A percentile compares a stretch with the other conserved stretches of the same genome.
phyloP scores from a whole-genome alignment of 331 rosid genomes.

The Rhamnella rubrinervis region DNA sequence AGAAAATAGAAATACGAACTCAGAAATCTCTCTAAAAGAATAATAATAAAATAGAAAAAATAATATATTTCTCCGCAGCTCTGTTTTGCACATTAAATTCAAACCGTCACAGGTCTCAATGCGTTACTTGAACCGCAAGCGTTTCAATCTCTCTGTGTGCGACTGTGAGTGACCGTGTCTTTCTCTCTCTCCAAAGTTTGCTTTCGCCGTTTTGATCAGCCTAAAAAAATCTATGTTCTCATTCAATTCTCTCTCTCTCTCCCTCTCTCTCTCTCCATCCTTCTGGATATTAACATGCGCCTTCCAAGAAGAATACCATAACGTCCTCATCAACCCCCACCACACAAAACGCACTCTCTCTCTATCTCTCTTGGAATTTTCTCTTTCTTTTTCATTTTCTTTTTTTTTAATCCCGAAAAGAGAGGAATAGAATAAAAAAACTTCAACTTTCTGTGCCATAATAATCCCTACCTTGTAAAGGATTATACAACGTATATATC shows the following conservation, averaged over 20 bases:
- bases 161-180: no score
- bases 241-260: not conserved
- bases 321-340: constrained; percentile 12
- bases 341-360: constrained; percentile 3
- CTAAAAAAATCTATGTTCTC: not conserved
- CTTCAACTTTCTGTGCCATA: no score
- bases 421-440: no score
- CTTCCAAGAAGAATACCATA: not conserved
- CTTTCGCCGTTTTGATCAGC: constrained; percentile 11
- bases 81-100: constrained; percentile 11
- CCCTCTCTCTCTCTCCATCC: not conserved
- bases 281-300: constrained; percentile 3
- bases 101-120: constrained; percentile 16
- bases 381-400: no score
- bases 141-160: not conserved
- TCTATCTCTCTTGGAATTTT: not conserved
- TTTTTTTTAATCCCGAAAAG: not conserved
- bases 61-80: no score
- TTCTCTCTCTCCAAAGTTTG: not conserved
- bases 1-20: no score
- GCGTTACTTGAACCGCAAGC: constrained; percentile 13
- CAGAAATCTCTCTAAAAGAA: no score
- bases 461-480: no score
- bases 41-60: no score
- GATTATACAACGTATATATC: not conserved